Percentiles rank a stretch among this genome's conserved stretches.
phyloP scores from a whole-genome alignment of 768 basidiomycete genomes.

The Kwoniella sp. region DNA sequence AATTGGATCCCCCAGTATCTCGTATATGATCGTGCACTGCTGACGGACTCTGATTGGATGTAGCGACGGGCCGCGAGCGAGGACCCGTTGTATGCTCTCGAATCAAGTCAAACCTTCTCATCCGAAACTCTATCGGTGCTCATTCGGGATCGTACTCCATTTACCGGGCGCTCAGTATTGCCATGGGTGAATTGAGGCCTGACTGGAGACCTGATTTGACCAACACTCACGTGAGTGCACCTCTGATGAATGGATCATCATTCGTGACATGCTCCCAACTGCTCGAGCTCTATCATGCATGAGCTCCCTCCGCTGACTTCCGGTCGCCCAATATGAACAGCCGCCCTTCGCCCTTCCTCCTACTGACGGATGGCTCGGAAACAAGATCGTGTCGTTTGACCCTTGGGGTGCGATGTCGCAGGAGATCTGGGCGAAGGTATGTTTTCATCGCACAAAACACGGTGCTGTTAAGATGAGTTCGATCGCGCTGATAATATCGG shows the following conservation, averaged over 20 bases:
- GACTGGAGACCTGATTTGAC: slow-evolving; percentile 53
- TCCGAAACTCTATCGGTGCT: slow-evolving; percentile 89
- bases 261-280: no score
- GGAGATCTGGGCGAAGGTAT: slow-evolving; percentile 45
- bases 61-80: slow-evolving; percentile 63
- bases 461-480: no score
- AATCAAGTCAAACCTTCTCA: slow-evolving; percentile 64
- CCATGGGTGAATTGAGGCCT: slow-evolving; percentile 61
- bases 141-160: slow-evolving; percentile 93
- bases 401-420: slow-evolving; percentile 88
- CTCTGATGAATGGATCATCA: no score
- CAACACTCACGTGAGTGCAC: slow-evolving; percentile 46
- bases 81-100: slow-evolving; percentile 90
- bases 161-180: slow-evolving; percentile 89
- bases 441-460: slow-evolving; percentile 7
- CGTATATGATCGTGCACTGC: background rate
- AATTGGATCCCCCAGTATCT: background rate
- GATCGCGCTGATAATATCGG: no score
- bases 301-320: background rate
- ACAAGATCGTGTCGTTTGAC: slow-evolving; percentile 76
- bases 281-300: no score
- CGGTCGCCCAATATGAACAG: slow-evolving; percentile 49
- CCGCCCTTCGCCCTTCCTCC: slow-evolving; percentile 79
- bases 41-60: no score
- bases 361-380: slow-evolving; percentile 69